phyloP scores from a whole-genome alignment of 75 land plant genomes.

The Pseudotsuga menziesii region DNA sequence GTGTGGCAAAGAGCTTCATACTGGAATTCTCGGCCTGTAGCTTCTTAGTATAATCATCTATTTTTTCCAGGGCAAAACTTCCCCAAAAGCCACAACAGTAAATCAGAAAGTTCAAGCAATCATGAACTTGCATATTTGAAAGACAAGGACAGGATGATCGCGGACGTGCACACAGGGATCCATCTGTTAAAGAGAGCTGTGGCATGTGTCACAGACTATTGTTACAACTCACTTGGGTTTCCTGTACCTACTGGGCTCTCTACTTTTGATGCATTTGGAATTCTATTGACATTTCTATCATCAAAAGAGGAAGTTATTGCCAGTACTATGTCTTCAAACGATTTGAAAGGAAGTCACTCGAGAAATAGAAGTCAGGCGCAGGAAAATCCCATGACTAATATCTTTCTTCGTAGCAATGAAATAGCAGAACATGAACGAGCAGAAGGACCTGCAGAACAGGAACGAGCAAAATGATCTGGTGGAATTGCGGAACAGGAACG shows the following conservation, averaged over 20 bases:
- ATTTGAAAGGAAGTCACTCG: no score
- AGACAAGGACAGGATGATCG: constrained; percentile 50
- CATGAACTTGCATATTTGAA: constrained; percentile 77
- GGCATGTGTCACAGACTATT: constrained; percentile 72
- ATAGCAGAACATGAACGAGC: no score
- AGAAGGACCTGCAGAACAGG: no score
- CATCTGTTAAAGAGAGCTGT: constrained; percentile 83
- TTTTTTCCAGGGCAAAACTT: constrained; percentile 60
- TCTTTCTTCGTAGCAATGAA: no score
- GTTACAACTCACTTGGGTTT: constrained; percentile 52
- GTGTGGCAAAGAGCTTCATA: constrained; percentile 90
- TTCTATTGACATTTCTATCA: constrained; percentile 50
- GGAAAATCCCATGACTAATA: no score
- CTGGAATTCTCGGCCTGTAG: constrained; percentile 67
- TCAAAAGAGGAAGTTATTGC: constrained; percentile 34
- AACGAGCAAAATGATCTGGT: no score
- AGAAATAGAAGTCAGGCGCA: no score
- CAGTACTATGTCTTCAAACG: no score
- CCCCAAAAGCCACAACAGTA: constrained; percentile 32
- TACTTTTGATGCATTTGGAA: constrained; percentile 81
- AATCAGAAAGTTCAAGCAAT: constrained; percentile 57
- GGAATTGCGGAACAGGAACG: no score
- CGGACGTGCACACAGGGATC: constrained; percentile 80
- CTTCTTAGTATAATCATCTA: constrained; percentile 71
- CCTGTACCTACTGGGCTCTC: constrained; percentile 66